A percentile compares a stretch with the other conserved stretches of the same genome.
phyloP scores from a whole-genome alignment of 345 rosid genomes.

The Melaleuca alternifolia region DNA sequence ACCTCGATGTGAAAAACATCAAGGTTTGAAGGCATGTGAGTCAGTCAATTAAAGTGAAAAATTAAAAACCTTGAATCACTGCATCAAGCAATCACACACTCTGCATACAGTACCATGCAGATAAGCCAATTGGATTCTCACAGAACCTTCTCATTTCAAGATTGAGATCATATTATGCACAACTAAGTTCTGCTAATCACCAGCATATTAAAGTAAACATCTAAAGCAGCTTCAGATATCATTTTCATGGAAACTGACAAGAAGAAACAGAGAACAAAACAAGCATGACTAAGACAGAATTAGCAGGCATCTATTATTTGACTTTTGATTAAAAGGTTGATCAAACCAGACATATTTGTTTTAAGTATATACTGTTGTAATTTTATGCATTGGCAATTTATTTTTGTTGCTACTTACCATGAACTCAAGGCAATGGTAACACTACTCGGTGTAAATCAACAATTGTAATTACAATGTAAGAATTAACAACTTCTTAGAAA shows the following conservation, averaged over 20 bases:
- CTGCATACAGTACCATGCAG: background rate
- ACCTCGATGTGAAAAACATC: background rate
- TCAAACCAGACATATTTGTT: background rate
- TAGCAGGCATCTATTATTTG: background rate
- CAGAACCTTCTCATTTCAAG: background rate
- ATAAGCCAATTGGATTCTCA: background rate
- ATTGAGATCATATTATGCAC: background rate
- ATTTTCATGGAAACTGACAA: background rate
- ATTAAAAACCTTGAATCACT: background rate
- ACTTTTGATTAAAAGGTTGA: background rate
- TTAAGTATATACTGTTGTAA: background rate
- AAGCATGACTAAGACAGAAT: background rate
- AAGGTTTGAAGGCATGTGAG: background rate
- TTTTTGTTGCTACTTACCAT: background rate
- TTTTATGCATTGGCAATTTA: background rate
- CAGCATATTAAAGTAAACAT: background rate
- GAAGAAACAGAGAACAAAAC: background rate
- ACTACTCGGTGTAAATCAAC: background rate
- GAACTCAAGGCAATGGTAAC: background rate
- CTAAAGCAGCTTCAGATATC: background rate
- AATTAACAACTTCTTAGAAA: background rate
- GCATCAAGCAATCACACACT: background rate
- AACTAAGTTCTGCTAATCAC: background rate
- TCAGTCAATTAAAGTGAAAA: background rate
- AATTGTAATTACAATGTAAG: background rate